Conservation (phyloP, 805 yeast species). For the Phaffomyces opuntiae region DNA sequence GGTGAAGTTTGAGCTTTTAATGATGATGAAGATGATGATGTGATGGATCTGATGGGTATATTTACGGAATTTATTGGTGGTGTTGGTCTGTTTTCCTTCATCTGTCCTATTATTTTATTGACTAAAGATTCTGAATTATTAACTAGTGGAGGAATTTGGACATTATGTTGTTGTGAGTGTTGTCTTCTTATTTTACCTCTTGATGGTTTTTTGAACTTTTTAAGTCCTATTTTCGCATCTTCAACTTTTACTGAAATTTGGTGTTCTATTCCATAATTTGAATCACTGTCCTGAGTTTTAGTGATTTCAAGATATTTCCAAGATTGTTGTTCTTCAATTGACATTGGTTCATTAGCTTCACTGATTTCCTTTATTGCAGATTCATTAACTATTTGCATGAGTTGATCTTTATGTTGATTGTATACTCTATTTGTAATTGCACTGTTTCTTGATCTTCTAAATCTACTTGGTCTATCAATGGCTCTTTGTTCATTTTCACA, state of each 20-base stretch:
- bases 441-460: constrained; percentile 22
- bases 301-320: constrained; percentile 21
- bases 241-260: not conserved
- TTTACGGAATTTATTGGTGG: not conserved
- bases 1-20: not conserved
- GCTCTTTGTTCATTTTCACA: constrained; percentile 38
- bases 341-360: constrained; percentile 8
- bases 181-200: constrained; percentile 7
- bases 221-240: not conserved
- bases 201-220: constrained; percentile 18
- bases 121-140: constrained; percentile 8
- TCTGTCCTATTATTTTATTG: constrained; percentile 13
- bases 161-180: not conserved
- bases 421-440: constrained; percentile 23
- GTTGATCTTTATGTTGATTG: constrained; percentile 7
- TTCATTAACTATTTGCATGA: not conserved
- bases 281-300: not conserved
- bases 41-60: too few relatives aligned
- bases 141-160: not conserved
- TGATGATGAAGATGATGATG: not conserved
- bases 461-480: constrained; percentile 13
- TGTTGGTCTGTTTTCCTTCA: constrained; percentile 10
- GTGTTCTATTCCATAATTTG: not conserved
- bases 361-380: constrained; percentile 6
- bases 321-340: constrained; percentile 18